Evolutionary conservation across 2,329 filamentous ascomycete species (phyloP), one percentile per base, ranked within the genome.

Genomic region (Anthostomella pinea): DNA sequence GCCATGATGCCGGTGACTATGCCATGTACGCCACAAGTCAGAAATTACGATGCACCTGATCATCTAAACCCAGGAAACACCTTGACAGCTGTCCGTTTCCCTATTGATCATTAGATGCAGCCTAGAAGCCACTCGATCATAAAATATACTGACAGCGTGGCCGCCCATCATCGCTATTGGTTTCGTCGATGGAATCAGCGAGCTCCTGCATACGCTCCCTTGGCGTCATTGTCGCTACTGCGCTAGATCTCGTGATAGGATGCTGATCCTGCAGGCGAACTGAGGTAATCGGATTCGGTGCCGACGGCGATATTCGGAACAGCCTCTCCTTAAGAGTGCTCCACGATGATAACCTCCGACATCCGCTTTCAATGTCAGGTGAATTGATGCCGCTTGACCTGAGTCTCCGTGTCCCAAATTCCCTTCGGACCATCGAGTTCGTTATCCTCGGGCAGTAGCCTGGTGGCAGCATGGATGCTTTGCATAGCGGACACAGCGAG

Each of bases 401-500:
- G 31, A 85, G 60, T 21, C 73, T 70, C 18, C 83, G 69, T 9
- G 88, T 67, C 16, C 84, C 76, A 11, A 85, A 74, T 62, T 95
- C 89, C 24, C 86, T 77, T 14, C 86, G 81, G 5, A 94, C 89
- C 85, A 95, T 95, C 11, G 77, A 74, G 51, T 95, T 93, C 5
- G 88, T 94, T 26, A 94, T 81, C 13, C 72, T 72, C 1, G 83
- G 81, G 38, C 79, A 81, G 52, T 78, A 78, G 0, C 87, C 67
- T 51, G 59, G 53, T 6, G 90, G 89, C 1, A 96, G 66, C 53
- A 90, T 87, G 32, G 78, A 86, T 43, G 83, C 78, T 60, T 95
- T 96, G 70, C 93, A 98, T 51, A 95, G 70, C 1, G 93, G 91
- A 55, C 93, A 98, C 2, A 96, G 72, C 13, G 87, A 94, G 57